These are phyloP conservation scores for Dryas octopetala DNA, from an alignment of 306 rosid species.

Conservation along the genomic window DNA sequence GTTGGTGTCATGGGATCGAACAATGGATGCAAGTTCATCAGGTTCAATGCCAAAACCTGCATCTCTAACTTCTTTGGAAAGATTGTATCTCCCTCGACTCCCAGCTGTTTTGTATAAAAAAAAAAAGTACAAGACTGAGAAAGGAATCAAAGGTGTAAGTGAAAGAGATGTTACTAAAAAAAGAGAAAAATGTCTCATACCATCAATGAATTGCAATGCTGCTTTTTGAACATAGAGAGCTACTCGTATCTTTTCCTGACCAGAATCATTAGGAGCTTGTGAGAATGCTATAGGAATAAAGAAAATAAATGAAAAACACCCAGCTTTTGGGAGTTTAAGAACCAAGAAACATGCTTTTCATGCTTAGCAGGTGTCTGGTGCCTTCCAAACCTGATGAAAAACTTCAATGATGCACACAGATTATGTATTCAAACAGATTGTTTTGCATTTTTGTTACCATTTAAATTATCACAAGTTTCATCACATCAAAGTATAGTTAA, in stretches of 20 bases:
- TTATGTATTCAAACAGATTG: neutral
- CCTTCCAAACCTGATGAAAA: neutral
- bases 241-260: slow-evolving; percentile 71
- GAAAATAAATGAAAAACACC: slow-evolving; percentile 22
- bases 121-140: neutral
- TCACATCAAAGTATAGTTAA: too few species aligned
- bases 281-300: neutral
- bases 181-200: slow-evolving; percentile 31
- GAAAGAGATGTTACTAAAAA: neutral
- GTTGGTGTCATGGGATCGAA: slow-evolving; percentile 56
- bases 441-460: neutral
- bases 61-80: slow-evolving; percentile 47
- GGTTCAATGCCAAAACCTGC: slow-evolving; percentile 72
- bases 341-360: neutral
- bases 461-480: neutral
- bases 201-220: slow-evolving; percentile 70
- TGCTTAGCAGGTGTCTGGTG: neutral
- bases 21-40: slow-evolving; percentile 59
- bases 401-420: neutral
- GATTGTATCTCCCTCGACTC: slow-evolving; percentile 33
- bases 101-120: slow-evolving; percentile 46
- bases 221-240: slow-evolving; percentile 79
- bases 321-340: slow-evolving; percentile 16
- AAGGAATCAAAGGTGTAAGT: neutral
- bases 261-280: slow-evolving; percentile 29